Evolutionary conservation across 495 filamentous ascomycete species (phyloP), one percentile per base, ranked within the genome.

Genomic region (Penicillium robsamsonii): DNA sequence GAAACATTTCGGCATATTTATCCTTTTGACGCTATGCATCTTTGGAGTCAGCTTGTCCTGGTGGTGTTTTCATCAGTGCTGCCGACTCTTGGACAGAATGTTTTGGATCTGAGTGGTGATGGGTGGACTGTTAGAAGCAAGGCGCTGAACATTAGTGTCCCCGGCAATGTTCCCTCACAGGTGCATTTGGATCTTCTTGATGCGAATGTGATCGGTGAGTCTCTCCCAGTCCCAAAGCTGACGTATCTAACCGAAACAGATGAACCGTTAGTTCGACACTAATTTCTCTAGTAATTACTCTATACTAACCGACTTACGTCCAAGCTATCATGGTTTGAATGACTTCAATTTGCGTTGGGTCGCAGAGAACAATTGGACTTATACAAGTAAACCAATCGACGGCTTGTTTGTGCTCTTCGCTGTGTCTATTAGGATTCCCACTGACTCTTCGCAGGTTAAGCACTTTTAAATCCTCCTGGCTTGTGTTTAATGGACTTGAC

Each of bases 401-500:
- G 74, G 68, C 17, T 57, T 87, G 76, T 83, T 66, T 45, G 77
- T 69, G 18, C 12, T 45, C 17, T 17, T 12, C 3, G 15, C n/a
- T 31, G 18, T 38, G 5, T 30, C 15, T 2, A 24, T 53, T 38
- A 42, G 45, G 40, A 46, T 44, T 24, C 38, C 37, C 6, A 41
- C 55, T 69, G 55, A 67, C 27, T 30, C 11, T 40, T 1, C 8
- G 8, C 33, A 76, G 74, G 13, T 43, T 46, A 11, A 51, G 30
- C 1, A 55, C 66, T 5, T 53, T 62, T 10, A 61, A 70, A 12
- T 69, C 68, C 12, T 81, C 79, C 1, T 85, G 75, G 69, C 73
- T 87, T 18, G 72, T 85, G 4, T 87, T 88, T 63, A 79, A 88
- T 57, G 85, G 85, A 5, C 72, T 87, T 10, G 85, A 88, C 52